Evolutionary conservation across 164 flowering plant species (phyloP).

Genomic region (Amborella trichopoda): DNA sequence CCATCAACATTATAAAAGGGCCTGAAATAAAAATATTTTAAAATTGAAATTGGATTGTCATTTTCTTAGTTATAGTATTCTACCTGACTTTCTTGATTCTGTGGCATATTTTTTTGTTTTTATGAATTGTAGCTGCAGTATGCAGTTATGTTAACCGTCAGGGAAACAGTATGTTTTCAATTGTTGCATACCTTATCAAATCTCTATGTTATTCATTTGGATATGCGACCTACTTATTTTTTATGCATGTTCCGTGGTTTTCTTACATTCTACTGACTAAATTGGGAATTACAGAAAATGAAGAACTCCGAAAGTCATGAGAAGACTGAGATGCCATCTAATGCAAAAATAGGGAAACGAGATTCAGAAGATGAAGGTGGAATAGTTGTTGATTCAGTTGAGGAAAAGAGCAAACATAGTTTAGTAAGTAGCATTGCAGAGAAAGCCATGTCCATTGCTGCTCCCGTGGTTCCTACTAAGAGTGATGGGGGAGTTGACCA

Average conservation of each 20-base stretch:
- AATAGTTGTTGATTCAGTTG: conserved; percentile 20
- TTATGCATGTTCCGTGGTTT: not conserved
- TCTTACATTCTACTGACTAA: not conserved
- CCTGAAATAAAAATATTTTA: too few relatives aligned
- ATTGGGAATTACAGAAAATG: conserved; percentile 10
- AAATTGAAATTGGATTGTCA: too few relatives aligned
- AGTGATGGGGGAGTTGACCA: conserved; percentile 90
- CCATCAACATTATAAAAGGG: too few relatives aligned
- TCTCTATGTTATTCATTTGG: not conserved
- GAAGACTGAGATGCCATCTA: conserved; percentile 22
- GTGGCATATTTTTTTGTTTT: too few relatives aligned
- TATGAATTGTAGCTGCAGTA: too few relatives aligned
- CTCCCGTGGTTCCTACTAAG: conserved; percentile 92
- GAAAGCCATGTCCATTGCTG: conserved; percentile 96
- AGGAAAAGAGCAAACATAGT: conserved; percentile 31
- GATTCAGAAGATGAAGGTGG: conserved; percentile 19
- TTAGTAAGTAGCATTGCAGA: conserved; percentile 80
- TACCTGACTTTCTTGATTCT: too few relatives aligned
- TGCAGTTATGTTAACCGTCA: too few relatives aligned
- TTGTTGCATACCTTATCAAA: not conserved
- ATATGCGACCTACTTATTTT: not conserved
- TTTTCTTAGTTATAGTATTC: too few relatives aligned
- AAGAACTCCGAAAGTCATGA: conserved; percentile 8
- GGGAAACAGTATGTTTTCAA: too few relatives aligned
- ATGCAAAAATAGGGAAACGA: conserved; percentile 16